A percentile compares a stretch with the other conserved stretches of the same genome.
Evolutionary conservation across 129 eudicot genomes (phyloP).

Genomic region (Escallonia rubra): DNA sequence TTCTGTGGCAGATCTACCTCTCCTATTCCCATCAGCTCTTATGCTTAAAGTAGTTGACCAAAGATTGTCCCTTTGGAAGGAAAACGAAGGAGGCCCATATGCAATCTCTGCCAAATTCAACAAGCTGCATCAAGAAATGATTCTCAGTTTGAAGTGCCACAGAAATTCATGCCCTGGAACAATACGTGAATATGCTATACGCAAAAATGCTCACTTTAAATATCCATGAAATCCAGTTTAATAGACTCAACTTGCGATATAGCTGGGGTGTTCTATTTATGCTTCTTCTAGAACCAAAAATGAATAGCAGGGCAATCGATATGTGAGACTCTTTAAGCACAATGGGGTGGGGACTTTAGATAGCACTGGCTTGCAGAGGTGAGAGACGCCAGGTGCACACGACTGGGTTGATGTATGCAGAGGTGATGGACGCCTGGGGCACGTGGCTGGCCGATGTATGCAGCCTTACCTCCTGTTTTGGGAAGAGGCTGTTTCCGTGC

Average conservation of each 20-base stretch:
- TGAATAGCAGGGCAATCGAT: no score
- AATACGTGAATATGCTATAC: neutral
- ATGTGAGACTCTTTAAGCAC: no score
- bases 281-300: no score
- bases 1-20: conserved; percentile 13
- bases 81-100: conserved; percentile 15
- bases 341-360: no score
- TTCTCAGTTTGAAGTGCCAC: conserved; percentile 34
- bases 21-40: conserved; percentile 33
- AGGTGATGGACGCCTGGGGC: no score
- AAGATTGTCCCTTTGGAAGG: conserved; percentile 10
- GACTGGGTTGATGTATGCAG: no score
- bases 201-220: neutral
- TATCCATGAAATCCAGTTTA: neutral
- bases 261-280: no score
- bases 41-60: conserved; percentile 11
- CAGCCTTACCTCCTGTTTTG: no score
- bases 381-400: no score
- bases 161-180: conserved; percentile 8
- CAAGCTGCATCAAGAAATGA: conserved; percentile 76
- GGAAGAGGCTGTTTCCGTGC: no score
- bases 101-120: conserved; percentile 72
- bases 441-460: no score
- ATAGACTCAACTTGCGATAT: neutral
- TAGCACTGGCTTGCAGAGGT: no score